Base-by-base conservation (phyloP, 2,329 filamentous ascomycete species). In the Calonectria fujianensis region DNA sequence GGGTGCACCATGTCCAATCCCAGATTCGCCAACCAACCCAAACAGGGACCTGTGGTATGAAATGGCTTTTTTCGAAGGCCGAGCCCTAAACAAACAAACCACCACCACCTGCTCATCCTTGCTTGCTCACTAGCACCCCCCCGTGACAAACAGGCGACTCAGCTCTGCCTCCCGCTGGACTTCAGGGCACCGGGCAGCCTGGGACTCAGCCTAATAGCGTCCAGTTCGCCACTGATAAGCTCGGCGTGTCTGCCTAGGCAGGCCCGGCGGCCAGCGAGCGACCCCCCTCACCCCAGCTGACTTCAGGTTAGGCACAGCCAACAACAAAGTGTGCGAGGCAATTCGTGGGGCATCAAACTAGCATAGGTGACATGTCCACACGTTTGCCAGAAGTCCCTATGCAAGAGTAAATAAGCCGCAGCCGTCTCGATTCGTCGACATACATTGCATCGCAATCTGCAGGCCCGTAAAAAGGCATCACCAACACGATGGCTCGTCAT, bases 401-500 rank as follows among this genome's bases (percentile, higher is more conserved):
- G 57, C 57, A 63, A 63, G n/a, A 63, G n/a, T 41, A 63, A 61
- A 63, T 63, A 63, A 63, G 57, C 57, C 35, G 57, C 57, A 63
- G 29, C 39, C 54, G 45, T 32, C 67, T 59, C 52, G 45, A 45
- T 45, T 37, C 67, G 39, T 45, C 54, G 52, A 35, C 52, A 48
- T 41, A 50, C 68, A 70, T 70, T 63, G 68, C 57, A 63, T 63
- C 18, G 20, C 35, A 59, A 63, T 63, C 57, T 63, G 57, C 64
- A 64, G 50, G 39, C 31, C 39, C 32, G n/a, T 63, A 41, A 66
- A 61, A 64, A 63, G 20, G n/a, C 69, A 35, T 73, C 65, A 64
- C 61, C 65, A 65, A 65, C 61, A 57, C 66, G 68, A 73, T 69
- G 71, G 71, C 71, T 73, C 66, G 64, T 59, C 66, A 73, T 64